phyloP scores from a whole-genome alignment of 495 filamentous ascomycete genomes.

The Amphirosellinia nigrospora region DNA sequence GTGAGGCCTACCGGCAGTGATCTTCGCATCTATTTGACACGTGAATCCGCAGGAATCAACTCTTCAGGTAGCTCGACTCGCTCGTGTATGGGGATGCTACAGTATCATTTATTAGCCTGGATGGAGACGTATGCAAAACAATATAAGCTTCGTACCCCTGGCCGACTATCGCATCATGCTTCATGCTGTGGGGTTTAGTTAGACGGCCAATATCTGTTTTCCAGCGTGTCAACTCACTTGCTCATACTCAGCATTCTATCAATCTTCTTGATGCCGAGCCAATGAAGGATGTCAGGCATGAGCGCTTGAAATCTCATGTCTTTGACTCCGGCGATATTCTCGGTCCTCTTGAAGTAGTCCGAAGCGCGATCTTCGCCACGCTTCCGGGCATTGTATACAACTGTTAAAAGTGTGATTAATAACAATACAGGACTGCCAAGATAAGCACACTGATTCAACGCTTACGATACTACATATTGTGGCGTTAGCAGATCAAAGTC shows the following conservation, averaged over 20 bases:
- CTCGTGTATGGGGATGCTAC: constrained; percentile 85
- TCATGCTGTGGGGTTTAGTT: constrained; percentile 70
- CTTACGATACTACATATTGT: constrained; percentile 54
- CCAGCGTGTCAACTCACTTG: constrained; percentile 64
- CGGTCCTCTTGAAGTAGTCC: constrained; percentile 96
- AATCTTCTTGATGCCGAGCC: constrained; percentile 98
- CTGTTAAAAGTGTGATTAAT: constrained; percentile 46
- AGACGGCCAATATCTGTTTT: constrained; percentile 16
- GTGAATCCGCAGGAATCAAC: constrained; percentile 91
- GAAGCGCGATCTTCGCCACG: constrained; percentile 85
- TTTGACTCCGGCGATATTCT: constrained; percentile 96
- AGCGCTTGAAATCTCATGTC: constrained; percentile 99
- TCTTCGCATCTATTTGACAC: constrained; percentile 98
- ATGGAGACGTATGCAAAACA: constrained; percentile 22
- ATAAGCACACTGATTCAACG: constrained; percentile 21
- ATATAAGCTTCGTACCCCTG: constrained; percentile 67
- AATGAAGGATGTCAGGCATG: constrained; percentile 98
- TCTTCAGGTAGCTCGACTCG: constrained; percentile 92
- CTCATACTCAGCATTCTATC: constrained; percentile 99
- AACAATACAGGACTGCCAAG: constrained; percentile 12
- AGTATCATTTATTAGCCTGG: constrained; percentile 32
- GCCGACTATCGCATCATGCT: constrained; percentile 96
- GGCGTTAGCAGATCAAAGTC: constrained; percentile 16
- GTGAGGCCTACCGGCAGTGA: constrained; percentile 81
- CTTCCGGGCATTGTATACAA: constrained; percentile 96